Percentiles rank a stretch among this genome's conserved stretches.
These are phyloP conservation scores for Zalaria sp. DNA, from an alignment of 2,329 filamentous ascomycete genomes.

Conservation along the genomic window DNA sequence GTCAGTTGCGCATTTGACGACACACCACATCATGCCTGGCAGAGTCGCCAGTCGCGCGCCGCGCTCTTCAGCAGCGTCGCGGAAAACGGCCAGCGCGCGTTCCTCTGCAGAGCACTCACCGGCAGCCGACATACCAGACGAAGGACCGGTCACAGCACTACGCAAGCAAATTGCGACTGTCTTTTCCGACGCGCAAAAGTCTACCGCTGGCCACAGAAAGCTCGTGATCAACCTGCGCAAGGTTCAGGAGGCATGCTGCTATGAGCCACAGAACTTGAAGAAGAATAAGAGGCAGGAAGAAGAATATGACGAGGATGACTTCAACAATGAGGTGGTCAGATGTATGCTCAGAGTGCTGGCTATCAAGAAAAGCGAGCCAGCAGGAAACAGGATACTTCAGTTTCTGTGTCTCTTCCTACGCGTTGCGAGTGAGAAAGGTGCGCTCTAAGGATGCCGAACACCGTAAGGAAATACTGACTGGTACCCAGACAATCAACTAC, in stretches of 20 bases:
- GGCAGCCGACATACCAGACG: slow-evolving; percentile 45
- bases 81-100: slow-evolving; percentile 7
- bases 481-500: slow-evolving; percentile 47
- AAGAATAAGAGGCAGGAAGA: slow-evolving; percentile 39
- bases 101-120: slow-evolving; percentile 9
- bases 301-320: slow-evolving; percentile 71
- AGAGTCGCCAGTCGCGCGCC: slow-evolving; percentile 11
- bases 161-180: slow-evolving; percentile 55
- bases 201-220: slow-evolving; percentile 80
- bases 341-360: slow-evolving; percentile 71
- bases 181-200: slow-evolving; percentile 58
- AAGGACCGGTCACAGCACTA: slow-evolving; percentile 55
- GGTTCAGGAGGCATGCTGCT: slow-evolving; percentile 71
- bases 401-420: slow-evolving; percentile 82
- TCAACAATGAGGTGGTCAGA: slow-evolving; percentile 73
- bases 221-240: slow-evolving; percentile 77
- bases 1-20: no score
- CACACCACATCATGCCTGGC: slow-evolving; percentile 13
- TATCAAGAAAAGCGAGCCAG: slow-evolving; percentile 82
- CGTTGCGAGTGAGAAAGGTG: slow-evolving; percentile 47
- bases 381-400: slow-evolving; percentile 70
- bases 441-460: slow-evolving; percentile 6
- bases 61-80: not conserved
- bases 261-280: slow-evolving; percentile 36
- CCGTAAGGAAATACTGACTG: slow-evolving; percentile 4